Percentiles rank a stretch among this genome's conserved stretches.
Evolutionary conservation across 2,329 filamentous ascomycete genomes (phyloP).

Genomic region (Pezicula neosporulosa): DNA sequence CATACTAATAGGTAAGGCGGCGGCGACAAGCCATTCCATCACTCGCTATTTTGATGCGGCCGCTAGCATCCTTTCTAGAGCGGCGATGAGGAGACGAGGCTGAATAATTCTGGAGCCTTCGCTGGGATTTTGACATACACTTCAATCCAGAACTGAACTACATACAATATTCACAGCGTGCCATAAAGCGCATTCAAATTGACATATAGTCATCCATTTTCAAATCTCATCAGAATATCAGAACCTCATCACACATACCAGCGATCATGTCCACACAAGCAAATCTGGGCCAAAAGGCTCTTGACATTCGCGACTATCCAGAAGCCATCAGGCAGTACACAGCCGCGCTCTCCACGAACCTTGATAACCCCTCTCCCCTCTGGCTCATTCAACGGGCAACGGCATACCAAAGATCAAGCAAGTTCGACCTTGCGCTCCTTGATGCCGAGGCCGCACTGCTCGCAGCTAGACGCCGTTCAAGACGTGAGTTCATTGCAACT

Average conservation of each 20-base stretch:
- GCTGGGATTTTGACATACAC: too few relatives aligned
- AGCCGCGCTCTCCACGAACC: slow-evolving; percentile 52
- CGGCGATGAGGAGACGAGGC: slow-evolving; percentile 5
- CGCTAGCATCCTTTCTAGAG: background rate
- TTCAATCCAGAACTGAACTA: background rate
- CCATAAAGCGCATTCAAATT: too few relatives aligned
- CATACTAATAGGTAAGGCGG: too few relatives aligned
- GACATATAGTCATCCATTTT: too few relatives aligned
- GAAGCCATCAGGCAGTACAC: slow-evolving; percentile 68
- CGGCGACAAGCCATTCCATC: too few relatives aligned
- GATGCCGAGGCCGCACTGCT: slow-evolving; percentile 67
- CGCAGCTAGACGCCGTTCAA: slow-evolving; percentile 62
- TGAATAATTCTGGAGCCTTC: slow-evolving; percentile 1
- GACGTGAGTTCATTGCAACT: slow-evolving; percentile 72
- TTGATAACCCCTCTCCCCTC: slow-evolving; percentile 64
- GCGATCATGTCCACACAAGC: slow-evolving; percentile 46
- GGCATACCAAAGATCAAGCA: slow-evolving; percentile 64
- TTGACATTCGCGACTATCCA: slow-evolving; percentile 59
- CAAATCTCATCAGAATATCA: background rate
- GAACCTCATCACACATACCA: background rate
- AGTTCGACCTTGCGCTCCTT: slow-evolving; percentile 60
- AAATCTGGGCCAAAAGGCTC: slow-evolving; percentile 53
- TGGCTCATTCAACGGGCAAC: slow-evolving; percentile 84
- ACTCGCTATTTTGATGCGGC: too few relatives aligned
- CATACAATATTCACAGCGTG: too few relatives aligned